Evolutionary conservation across 2,329 filamentous ascomycete species (phyloP), one percentile per base, ranked within the genome.

Genomic region (Meredithiella fracta): DNA sequence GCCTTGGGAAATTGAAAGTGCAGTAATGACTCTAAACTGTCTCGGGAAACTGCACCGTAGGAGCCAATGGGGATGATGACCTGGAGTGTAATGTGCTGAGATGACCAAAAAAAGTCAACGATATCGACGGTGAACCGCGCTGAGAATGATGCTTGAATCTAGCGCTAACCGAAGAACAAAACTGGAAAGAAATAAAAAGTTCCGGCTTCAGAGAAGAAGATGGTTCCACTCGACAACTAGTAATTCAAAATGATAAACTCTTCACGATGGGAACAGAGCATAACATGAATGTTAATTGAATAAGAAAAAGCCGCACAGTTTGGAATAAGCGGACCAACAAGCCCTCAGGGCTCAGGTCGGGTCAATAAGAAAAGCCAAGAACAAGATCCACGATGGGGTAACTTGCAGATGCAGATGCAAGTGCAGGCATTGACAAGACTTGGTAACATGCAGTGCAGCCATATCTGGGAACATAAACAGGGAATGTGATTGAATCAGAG

Each of bases 231-330:
- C 29, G 29, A 34, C 5, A 11, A 34, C 29, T 34, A 34, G 29
- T n/a, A n/a, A n/a, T n/a, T n/a, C n/a, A n/a, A n/a, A n/a, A n/a
- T n/a, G n/a, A n/a, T n/a, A n/a, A n/a, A n/a, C n/a, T n/a, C n/a
- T n/a, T n/a, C n/a, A n/a, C n/a, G n/a, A n/a, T n/a, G n/a, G 37
- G 4, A 38, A 5, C 37, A 38, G 11, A n/a, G 37, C 37, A 38
- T 38, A 8, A n/a, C 5, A 38, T 38, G 37, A 38, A 11, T n/a
- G 37, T 5, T 5, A n/a, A 38, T 8, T 40, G 6, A n/a, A n/a
- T n/a, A 52, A 56, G 26, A 38, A 51, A 56, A 51, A 51, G 40
- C 37, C 47, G 34, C 51, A 50, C 51, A 50, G 31, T 40, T 56
- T 56, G 47, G 37, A 56, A 51, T 26, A 56, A 56, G 54, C 38